Evolutionary conservation across 495 filamentous ascomycete genomes (phyloP).

Genomic region (Podospora didyma): DNA sequence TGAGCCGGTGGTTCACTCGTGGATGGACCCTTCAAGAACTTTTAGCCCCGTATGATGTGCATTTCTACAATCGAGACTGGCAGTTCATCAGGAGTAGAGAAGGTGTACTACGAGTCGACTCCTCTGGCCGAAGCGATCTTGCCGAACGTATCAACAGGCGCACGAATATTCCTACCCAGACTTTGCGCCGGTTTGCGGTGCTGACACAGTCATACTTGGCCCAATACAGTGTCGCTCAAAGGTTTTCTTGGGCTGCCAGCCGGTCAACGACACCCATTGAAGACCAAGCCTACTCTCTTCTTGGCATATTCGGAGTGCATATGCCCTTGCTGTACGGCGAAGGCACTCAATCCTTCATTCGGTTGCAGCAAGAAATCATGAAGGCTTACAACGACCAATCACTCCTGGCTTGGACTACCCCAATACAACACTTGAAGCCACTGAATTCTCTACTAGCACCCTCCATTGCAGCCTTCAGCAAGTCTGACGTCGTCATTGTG

Average conservation of each 20-base stretch:
- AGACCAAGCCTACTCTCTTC: constrained; percentile 23
- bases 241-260: constrained; percentile 22
- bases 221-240: constrained; percentile 9
- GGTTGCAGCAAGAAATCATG: constrained; percentile 18
- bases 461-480: too few species aligned
- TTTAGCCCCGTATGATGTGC: neutral
- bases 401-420: too few species aligned
- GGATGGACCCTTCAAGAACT: constrained; percentile 15
- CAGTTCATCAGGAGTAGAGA: neutral
- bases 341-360: constrained; percentile 14
- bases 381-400: neutral
- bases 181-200: neutral
- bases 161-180: neutral
- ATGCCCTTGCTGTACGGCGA: constrained; percentile 23
- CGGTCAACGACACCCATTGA: constrained; percentile 17
- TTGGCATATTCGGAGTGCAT: constrained; percentile 22
- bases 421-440: too few species aligned
- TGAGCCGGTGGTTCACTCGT: constrained; percentile 3
- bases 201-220: too few species aligned
- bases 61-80: constrained; percentile 7
- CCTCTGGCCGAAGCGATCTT: neutral
- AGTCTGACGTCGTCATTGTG: too few species aligned
- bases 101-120: neutral
- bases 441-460: too few species aligned
- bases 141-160: too few species aligned